phyloP scores from a whole-genome alignment of 371 early-diverging fungal species.

The Saksenaea oblongispora region DNA sequence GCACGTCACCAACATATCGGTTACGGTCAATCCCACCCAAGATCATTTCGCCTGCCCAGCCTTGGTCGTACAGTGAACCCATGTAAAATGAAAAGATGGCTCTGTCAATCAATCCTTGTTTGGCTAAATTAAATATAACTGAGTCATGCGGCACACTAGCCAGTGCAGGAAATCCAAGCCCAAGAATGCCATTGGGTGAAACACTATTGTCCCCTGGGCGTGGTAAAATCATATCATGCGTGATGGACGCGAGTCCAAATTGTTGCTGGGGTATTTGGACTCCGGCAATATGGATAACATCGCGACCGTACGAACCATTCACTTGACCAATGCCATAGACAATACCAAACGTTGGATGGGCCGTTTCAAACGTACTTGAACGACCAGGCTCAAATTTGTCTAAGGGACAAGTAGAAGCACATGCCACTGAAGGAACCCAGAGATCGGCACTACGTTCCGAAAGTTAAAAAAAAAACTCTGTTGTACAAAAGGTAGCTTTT shows the following conservation, averaged over 20 bases:
- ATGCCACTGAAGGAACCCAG: constrained; percentile 39
- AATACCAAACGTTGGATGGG: constrained; percentile 51
- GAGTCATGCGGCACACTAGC: constrained; percentile 16
- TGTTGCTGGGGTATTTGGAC: constrained; percentile 49
- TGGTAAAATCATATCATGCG: constrained; percentile 50
- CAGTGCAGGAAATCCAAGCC: constrained; percentile 32
- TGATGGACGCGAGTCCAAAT: constrained; percentile 53
- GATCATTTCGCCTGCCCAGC: constrained; percentile 49
- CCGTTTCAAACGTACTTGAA: constrained; percentile 52
- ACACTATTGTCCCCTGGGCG: constrained; percentile 23
- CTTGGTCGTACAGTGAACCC: constrained; percentile 15
- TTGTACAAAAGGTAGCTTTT: constrained; percentile 3
- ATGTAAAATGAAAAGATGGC: constrained; percentile 44
- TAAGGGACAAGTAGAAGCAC: constrained; percentile 26
- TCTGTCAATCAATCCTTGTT: constrained; percentile 30
- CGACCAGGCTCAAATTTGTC: constrained; percentile 45
- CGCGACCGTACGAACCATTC: constrained; percentile 57
- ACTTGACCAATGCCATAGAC: constrained; percentile 64
- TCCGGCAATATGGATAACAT: constrained; percentile 50
- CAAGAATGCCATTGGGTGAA: constrained; percentile 33
- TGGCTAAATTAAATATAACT: constrained; percentile 31
- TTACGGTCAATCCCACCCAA: constrained; percentile 55
- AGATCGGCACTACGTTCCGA: constrained; percentile 43
- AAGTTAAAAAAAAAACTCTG: constrained; percentile 65
- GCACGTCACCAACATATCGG: constrained; percentile 23